Base-by-base conservation (phyloP, 2,329 filamentous ascomycete genomes). In the Fusarium austroafricanum region DNA sequence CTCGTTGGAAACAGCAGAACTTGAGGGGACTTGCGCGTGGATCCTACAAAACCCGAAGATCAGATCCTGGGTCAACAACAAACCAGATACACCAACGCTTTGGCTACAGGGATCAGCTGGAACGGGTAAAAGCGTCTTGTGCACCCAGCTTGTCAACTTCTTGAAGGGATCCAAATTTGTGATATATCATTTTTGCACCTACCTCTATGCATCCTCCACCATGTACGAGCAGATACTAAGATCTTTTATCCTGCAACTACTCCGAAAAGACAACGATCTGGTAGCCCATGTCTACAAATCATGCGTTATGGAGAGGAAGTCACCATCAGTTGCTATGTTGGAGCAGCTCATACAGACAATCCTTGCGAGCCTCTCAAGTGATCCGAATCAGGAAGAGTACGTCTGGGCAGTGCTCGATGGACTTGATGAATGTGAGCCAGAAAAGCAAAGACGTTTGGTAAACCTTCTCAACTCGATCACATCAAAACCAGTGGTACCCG, bases 81-180 rank as follows among this genome's bases (percentile, higher is more conserved):
- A 55, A 6, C 46, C 59, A 28, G 59, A 67, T 5, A 57, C 50
- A 0, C 63, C 63, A 4, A 35, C 40, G 1, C 35, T 71, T 2
- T 70, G 64, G 64, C 12, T 70, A 1, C 49, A 61, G 2, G 68
- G 67, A 0, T 46, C 54, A 5, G 60, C 60, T 3, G 68, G 68
- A 0, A 60, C 52, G 0, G 67, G 68, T 0, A 71, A 71, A 37
- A 71, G 67, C 1, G 67, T 70, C 4, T 11, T 71, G 4, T 56
- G 44, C 21, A 35, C 64, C 2, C 60, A 68, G 4, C 57, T 71
- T 3, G n/a, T 66, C 4, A 66, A 60, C 2, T 66, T 70, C 12
- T 18, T 70, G 31, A 59, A 51, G 17, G n/a, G 11, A 15, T 49
- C 23, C 0, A 52, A 45, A 2, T 18, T 59, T 6, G 39, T 63